Evolutionary conservation across 2,329 filamentous ascomycete species (phyloP).

Genomic region (Pseudogymnoascus sp.): DNA sequence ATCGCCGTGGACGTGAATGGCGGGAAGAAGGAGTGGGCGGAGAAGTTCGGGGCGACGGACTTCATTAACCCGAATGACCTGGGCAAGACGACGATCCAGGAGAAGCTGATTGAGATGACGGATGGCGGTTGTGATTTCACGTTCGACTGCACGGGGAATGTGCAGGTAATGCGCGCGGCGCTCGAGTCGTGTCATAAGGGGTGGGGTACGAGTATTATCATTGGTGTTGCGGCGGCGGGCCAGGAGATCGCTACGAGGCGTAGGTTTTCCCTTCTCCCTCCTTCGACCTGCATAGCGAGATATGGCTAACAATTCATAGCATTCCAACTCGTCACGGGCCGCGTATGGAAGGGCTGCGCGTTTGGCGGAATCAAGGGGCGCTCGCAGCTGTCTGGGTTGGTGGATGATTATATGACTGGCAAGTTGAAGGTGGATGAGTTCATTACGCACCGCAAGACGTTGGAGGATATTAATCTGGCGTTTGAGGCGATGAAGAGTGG

Average conservation of each 20-base stretch:
- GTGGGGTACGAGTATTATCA: slow-evolving; percentile 98
- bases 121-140: slow-evolving; percentile 98
- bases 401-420: slow-evolving; percentile 81
- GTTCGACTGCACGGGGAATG: slow-evolving; percentile 97
- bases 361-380: slow-evolving; percentile 98
- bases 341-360: slow-evolving; percentile 95
- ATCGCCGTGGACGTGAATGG: slow-evolving; percentile 75
- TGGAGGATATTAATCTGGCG: slow-evolving; percentile 78
- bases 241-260: too few species aligned
- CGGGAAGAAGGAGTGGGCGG: slow-evolving; percentile 80
- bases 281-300: too few species aligned
- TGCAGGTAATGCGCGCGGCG: slow-evolving; percentile 88
- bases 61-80: slow-evolving; percentile 90
- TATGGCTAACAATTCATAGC: too few species aligned
- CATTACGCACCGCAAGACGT: slow-evolving; percentile 87
- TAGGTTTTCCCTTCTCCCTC: too few species aligned
- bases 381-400: slow-evolving; percentile 78
- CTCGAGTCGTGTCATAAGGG: slow-evolving; percentile 99
- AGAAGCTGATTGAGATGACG: slow-evolving; percentile 93
- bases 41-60: slow-evolving; percentile 92
- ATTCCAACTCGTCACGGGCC: slow-evolving; percentile 97
- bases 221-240: slow-evolving; percentile 91
- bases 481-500: slow-evolving; percentile 93
- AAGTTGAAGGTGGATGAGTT: slow-evolving; percentile 98
- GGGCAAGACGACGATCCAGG: slow-evolving; percentile 64